phyloP scores from a whole-genome alignment of 2,329 filamentous ascomycete species.

The Fusarium newnesense region DNA sequence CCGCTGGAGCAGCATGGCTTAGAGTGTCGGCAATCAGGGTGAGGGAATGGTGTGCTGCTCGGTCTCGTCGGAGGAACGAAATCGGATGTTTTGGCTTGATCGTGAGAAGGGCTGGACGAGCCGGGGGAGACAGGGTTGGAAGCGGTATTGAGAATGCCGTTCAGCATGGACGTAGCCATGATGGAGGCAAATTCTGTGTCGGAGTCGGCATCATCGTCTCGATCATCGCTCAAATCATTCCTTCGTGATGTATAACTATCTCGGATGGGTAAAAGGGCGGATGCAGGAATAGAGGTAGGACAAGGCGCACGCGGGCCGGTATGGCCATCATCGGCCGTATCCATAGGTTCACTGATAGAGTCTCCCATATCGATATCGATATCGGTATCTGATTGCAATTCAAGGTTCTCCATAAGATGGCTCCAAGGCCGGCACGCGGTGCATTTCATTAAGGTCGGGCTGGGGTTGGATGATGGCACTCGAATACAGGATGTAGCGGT shows the following conservation, averaged over 20 bases:
- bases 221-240: conserved; percentile 25
- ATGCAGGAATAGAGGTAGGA: conserved; percentile 32
- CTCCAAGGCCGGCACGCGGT: conserved; percentile 34
- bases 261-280: conserved; percentile 39
- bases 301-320: conserved; percentile 29
- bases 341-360: conserved; percentile 43
- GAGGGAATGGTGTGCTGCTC: conserved; percentile 69
- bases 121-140: conserved; percentile 67
- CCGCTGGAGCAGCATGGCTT: conserved; percentile 44
- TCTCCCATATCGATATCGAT: conserved; percentile 33
- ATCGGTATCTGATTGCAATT: conserved; percentile 36
- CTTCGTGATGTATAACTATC: conserved; percentile 36
- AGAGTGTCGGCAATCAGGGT: conserved; percentile 59
- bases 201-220: conserved; percentile 35
- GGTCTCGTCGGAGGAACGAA: conserved; percentile 57
- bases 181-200: conserved; percentile 51
- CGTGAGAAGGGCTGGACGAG: conserved; percentile 62
- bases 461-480: not conserved
- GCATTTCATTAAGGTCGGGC: conserved; percentile 38
- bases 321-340: conserved; percentile 37
- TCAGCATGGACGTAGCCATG: conserved; percentile 52
- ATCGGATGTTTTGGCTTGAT: conserved; percentile 56
- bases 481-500: not conserved
- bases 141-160: conserved; percentile 51
- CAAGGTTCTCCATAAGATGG: conserved; percentile 39